Conservation (phyloP, 495 filamentous ascomycete genomes). For the Daldinia concentrica region DNA sequence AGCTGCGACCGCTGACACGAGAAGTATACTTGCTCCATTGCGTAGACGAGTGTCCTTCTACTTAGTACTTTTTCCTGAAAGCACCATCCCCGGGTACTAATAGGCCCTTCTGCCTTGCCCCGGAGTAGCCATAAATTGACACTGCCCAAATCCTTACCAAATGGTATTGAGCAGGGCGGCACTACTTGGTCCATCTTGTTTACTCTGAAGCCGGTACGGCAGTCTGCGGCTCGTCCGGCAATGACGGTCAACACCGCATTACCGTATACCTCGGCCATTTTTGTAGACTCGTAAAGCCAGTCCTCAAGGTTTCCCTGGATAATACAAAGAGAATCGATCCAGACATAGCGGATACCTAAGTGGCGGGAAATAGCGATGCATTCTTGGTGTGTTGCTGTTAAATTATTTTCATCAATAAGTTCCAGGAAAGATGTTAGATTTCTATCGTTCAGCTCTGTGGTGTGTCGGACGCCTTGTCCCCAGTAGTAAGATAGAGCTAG, state of each 20-base stretch:
- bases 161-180: constrained; percentile 15
- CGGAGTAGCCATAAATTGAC: constrained; percentile 12
- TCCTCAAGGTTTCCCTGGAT: constrained; percentile 38
- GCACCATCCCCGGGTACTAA: constrained; percentile 30
- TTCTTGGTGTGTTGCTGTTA: constrained; percentile 37
- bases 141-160: constrained; percentile 5
- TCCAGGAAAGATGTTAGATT: constrained; percentile 28
- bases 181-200: constrained; percentile 5
- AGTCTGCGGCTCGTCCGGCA: constrained; percentile 31
- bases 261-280: constrained; percentile 42
- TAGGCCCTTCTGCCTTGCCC: background rate
- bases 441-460: constrained; percentile 19
- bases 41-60: constrained; percentile 46
- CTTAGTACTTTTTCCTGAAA: constrained; percentile 53
- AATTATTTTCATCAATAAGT: constrained; percentile 26
- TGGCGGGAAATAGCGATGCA: constrained; percentile 37
- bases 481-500: constrained; percentile 42
- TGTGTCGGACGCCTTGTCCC: constrained; percentile 31
- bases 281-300: constrained; percentile 36
- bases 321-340: constrained; percentile 47
- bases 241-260: constrained; percentile 35
- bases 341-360: constrained; percentile 43
- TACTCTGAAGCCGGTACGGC: constrained; percentile 14
- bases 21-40: constrained; percentile 40
- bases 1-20: constrained; percentile 37